These are phyloP conservation scores for Passiflora organensis DNA, from an alignment of 345 rosid genomes.

Conservation along the genomic window DNA sequence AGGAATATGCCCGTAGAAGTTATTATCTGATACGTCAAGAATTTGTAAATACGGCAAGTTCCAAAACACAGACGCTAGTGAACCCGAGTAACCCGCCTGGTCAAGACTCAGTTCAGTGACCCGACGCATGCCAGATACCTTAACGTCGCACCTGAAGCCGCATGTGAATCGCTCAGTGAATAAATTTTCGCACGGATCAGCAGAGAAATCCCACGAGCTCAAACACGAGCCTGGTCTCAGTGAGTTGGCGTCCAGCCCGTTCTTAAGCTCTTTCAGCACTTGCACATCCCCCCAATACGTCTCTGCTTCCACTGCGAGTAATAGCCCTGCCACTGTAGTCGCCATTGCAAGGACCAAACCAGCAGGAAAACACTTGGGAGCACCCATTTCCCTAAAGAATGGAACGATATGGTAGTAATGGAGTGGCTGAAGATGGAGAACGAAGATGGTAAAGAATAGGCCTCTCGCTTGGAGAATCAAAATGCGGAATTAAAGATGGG, in stretches of 20 bases:
- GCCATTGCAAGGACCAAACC: conserved; percentile 24
- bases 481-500: neutral
- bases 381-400: conserved; percentile 15
- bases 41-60: conserved; percentile 51
- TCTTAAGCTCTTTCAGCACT: conserved; percentile 49
- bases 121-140: conserved; percentile 41
- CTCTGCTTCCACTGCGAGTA: conserved; percentile 30
- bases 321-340: conserved; percentile 4
- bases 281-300: conserved; percentile 53
- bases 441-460: neutral
- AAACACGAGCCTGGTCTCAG: conserved; percentile 70
- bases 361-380: conserved; percentile 14
- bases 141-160: conserved; percentile 76
- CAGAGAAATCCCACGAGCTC: conserved; percentile 74
- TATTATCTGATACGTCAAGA: conserved; percentile 64
- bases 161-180: conserved; percentile 74
- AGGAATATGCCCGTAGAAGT: conserved; percentile 55
- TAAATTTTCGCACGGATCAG: conserved; percentile 74
- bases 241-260: conserved; percentile 39
- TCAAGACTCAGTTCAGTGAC: conserved; percentile 74
- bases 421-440: neutral
- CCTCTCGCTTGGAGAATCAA: conserved; percentile 18
- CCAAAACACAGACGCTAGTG: conserved; percentile 47
- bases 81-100: conserved; percentile 72
- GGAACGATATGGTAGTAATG: neutral